These are phyloP conservation scores for Tylopilus sp. DNA, from an alignment of 1,284 basidiomycete species.

Conservation along the genomic window DNA sequence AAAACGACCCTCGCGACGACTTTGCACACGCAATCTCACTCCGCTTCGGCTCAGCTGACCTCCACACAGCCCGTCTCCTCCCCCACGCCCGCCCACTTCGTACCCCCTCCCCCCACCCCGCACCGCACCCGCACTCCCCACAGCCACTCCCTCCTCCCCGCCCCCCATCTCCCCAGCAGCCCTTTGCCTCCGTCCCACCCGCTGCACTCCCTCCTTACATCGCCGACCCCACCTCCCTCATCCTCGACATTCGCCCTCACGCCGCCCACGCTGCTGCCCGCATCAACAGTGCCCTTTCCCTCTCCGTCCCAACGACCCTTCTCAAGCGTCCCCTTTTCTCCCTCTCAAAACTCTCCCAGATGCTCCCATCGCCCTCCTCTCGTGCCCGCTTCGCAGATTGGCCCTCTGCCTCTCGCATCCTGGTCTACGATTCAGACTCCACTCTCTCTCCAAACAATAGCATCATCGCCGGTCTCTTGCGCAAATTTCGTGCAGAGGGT, in stretches of 20 bases:
- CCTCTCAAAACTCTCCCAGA: slow-evolving; percentile 66
- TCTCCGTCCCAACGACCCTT: slow-evolving; percentile 92
- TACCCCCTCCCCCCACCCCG: background rate
- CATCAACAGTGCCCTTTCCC: slow-evolving; percentile 71
- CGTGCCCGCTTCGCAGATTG: slow-evolving; percentile 60
- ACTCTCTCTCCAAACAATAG: slow-evolving; percentile 54
- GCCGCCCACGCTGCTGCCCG: slow-evolving; percentile 67
- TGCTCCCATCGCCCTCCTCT: slow-evolving; percentile 62
- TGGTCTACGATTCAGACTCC: slow-evolving; percentile 84
- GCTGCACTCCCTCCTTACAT: slow-evolving; percentile 34
- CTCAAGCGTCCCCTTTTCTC: slow-evolving; percentile 86
- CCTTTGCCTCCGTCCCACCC: slow-evolving; percentile 35
- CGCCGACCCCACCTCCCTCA: slow-evolving; percentile 38
- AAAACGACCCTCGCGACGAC: slow-evolving; percentile 19
- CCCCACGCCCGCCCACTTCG: slow-evolving; percentile 13
- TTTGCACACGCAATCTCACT: slow-evolving; percentile 40
- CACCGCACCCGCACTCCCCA: background rate
- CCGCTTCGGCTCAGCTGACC: slow-evolving; percentile 31
- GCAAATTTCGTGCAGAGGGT: slow-evolving; percentile 77
- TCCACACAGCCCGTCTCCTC: slow-evolving; percentile 35
- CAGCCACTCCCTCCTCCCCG: background rate
- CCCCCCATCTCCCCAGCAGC: background rate
- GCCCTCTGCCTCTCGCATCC: slow-evolving; percentile 54
- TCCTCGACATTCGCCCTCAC: slow-evolving; percentile 89
- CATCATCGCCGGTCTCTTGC: slow-evolving; percentile 75